phyloP scores from a whole-genome alignment of 441 rosid species.

The Mallotus japonicus region DNA sequence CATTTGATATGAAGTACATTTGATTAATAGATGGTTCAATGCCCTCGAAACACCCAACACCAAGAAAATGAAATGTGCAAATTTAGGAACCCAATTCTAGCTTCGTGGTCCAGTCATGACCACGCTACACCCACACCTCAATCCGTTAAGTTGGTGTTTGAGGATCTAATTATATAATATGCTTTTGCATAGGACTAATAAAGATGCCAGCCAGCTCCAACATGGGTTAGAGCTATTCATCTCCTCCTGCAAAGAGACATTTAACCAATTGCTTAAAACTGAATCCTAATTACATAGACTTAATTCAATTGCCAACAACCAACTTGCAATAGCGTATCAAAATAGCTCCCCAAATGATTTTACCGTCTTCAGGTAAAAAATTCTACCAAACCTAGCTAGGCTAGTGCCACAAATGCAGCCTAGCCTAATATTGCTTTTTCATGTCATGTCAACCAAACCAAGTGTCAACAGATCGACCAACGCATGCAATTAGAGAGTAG shows the following conservation, averaged over 20 bases:
- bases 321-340: not conserved
- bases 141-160: too few relatives aligned
- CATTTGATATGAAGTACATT: too few relatives aligned
- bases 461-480: not conserved
- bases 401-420: too few relatives aligned
- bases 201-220: too few relatives aligned
- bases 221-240: not conserved
- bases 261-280: too few relatives aligned
- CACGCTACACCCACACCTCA: not conserved
- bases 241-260: too few relatives aligned
- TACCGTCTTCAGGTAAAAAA: not conserved
- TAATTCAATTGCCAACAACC: not conserved
- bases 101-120: not conserved
- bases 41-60: not conserved
- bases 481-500: too few relatives aligned
- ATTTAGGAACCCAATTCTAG: too few relatives aligned
- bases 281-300: not conserved
- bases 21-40: not conserved
- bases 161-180: too few relatives aligned
- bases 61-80: slow-evolving; percentile 3
- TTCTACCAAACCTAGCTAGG: too few relatives aligned
- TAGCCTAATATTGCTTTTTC: too few relatives aligned
- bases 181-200: too few relatives aligned
- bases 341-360: slow-evolving; percentile 1
- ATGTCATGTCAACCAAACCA: not conserved